Conservation (phyloP, 2,329 filamentous ascomycete species). For the Chaetoscypha palmicola region DNA sequence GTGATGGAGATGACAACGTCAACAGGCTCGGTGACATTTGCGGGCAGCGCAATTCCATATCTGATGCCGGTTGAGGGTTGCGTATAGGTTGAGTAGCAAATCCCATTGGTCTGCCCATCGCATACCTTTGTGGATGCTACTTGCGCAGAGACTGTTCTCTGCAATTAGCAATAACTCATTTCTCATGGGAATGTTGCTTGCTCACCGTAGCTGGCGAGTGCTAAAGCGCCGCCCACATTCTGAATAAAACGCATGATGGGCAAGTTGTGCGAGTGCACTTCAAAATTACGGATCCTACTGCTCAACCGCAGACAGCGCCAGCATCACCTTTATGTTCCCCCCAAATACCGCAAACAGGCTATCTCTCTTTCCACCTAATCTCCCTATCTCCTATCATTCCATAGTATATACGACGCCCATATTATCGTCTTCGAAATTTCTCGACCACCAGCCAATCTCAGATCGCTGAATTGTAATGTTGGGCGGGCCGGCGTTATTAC, state of each 20-base stretch:
- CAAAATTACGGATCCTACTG: slow-evolving; percentile 5
- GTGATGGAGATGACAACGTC: slow-evolving; percentile 16
- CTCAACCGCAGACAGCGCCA: slow-evolving; percentile 2
- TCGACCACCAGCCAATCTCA: slow-evolving; percentile 5
- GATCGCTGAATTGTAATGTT: slow-evolving; percentile 6
- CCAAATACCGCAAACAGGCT: slow-evolving; percentile 5
- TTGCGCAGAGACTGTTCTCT: slow-evolving; percentile 9
- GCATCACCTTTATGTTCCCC: slow-evolving; percentile 3
- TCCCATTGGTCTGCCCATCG: slow-evolving; percentile 10
- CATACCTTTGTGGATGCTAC: slow-evolving; percentile 10
- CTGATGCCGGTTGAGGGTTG: slow-evolving; percentile 6
- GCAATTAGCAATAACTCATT: background rate
- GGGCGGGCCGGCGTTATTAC: slow-evolving; percentile 1
- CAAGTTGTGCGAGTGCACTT: background rate
- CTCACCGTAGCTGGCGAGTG: slow-evolving; percentile 5
- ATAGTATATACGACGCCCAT: background rate
- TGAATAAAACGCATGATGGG: slow-evolving; percentile 9
- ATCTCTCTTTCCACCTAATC: slow-evolving; percentile 1
- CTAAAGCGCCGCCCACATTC: slow-evolving; percentile 2
- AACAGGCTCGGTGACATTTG: slow-evolving; percentile 6
- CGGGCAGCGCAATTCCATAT: slow-evolving; percentile 15
- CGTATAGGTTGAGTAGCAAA: slow-evolving; percentile 16
- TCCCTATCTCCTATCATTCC: slow-evolving; percentile 1
- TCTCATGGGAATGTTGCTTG: background rate
- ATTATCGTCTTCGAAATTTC: background rate